These are phyloP conservation scores for Nigrograna mackinnonii DNA, from an alignment of 2,329 filamentous ascomycete genomes.

Conservation along the genomic window DNA sequence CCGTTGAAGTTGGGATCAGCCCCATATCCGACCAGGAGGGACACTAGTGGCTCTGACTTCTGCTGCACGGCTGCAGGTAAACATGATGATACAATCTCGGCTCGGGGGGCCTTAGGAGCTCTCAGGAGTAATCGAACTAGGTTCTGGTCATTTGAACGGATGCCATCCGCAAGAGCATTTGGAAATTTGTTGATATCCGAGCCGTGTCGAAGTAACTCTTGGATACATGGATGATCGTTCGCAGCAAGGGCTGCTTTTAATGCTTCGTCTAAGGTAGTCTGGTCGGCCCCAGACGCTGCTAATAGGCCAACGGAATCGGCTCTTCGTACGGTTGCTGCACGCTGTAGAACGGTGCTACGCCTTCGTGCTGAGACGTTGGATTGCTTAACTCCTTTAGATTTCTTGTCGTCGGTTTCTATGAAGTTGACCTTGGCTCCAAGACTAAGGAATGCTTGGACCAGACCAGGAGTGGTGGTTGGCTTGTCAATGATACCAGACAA, in stretches of 20 bases:
- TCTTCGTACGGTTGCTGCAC: constrained; percentile 32
- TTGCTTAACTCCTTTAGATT: constrained; percentile 21
- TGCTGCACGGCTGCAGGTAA: constrained; percentile 35
- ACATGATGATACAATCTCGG: constrained; percentile 35
- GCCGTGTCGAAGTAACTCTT: constrained; percentile 37
- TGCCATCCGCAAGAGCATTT: constrained; percentile 31
- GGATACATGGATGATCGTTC: constrained; percentile 35
- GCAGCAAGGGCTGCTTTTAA: constrained; percentile 34
- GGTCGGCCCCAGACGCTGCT: constrained; percentile 37
- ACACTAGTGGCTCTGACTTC: constrained; percentile 28
- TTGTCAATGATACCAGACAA: constrained; percentile 35
- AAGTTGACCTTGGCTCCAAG: constrained; percentile 40
- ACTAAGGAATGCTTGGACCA: constrained; percentile 36
- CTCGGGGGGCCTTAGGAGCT: constrained; percentile 33
- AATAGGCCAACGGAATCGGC: constrained; percentile 34
- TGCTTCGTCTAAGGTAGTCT: constrained; percentile 36
- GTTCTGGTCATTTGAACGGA: constrained; percentile 33
- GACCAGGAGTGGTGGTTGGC: constrained; percentile 29
- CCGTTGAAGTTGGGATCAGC: constrained; percentile 40
- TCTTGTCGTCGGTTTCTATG: constrained; percentile 22
- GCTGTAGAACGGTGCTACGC: constrained; percentile 39
- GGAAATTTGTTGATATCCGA: constrained; percentile 36
- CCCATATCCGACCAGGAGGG: constrained; percentile 34
- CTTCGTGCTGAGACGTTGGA: constrained; percentile 24
- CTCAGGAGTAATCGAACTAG: constrained; percentile 32